Evolutionary conservation across 139 green algal genomes (phyloP), one percentile per base, ranked within the genome.

Genomic region (Picochlorum costavermella): DNA sequence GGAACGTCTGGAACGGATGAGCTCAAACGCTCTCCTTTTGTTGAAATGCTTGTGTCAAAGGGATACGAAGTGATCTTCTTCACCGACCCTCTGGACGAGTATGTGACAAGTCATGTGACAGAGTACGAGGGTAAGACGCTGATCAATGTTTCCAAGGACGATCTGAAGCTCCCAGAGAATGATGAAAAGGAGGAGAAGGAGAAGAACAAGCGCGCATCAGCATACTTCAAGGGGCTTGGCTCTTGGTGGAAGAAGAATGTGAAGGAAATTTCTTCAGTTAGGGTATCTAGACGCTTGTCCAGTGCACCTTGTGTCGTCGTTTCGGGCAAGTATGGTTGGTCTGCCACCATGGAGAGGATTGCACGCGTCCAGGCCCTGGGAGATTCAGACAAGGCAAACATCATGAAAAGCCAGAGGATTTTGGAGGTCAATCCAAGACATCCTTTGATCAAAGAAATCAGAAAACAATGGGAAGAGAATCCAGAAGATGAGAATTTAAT

Each of bases 361-460:
- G 95, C 95, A 82, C 82, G 29, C 57, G 51, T n/a, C 70, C 64
- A 80, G 58, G 70, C 71, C n/a, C 36, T 78, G 33, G 59, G 45
- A 37, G 69, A 72, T 61, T 12, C 30, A 17, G 46, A 71, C 29
- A 53, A 40, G 6, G 64, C 68, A 55, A 59, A 66, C 26, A 74
- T 46, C 14, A 80, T 83, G 74, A 68, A 65, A 5, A 70, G 70
- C 1, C 68, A 77, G 60, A 72, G 76, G n/a, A 88, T 75, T 3
- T 83, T 99, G 33, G 94, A 99, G 83, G 93, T 99, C 81, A 99
- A 99, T 79, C 91, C 94, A 5, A 61, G 75, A 26, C 92, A 99
- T 77, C 88, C 94, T 1, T 78, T 98, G 29, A 85, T 99, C 58
- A 64, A 68, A 23, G 75, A 86, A 56, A 75, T 99, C 9, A 90